These are phyloP conservation scores for Entomortierella chlamydospora DNA, from an alignment of 192 early-diverging fungal species.

Conservation along the genomic window DNA sequence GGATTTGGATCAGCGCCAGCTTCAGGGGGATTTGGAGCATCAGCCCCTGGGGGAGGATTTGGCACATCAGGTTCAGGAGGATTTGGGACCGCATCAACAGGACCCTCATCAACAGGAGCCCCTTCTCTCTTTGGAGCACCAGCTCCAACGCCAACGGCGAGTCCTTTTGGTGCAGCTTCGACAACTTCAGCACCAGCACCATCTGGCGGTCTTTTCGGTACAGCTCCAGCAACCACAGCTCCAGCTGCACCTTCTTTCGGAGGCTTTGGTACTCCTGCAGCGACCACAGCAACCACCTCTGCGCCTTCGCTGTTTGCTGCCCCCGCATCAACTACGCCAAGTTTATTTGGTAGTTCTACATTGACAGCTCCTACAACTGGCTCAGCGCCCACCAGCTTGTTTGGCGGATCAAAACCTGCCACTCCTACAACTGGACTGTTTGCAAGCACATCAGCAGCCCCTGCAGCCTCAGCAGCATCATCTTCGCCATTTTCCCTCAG, in stretches of 20 bases:
- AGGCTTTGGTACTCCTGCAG: conserved; percentile 15
- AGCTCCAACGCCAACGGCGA: conserved; percentile 1
- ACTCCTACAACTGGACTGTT: conserved; percentile 23
- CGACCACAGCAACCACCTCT: conserved; percentile 2
- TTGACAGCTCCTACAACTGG: conserved; percentile 5
- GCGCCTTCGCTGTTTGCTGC: conserved; percentile 14
- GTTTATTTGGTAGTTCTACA: conserved; percentile 8
- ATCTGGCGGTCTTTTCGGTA: not conserved
- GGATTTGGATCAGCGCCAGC: conserved; percentile 10
- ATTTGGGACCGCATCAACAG: conserved; percentile 20
- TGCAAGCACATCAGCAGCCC: conserved; percentile 17
- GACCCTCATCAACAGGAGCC: conserved; percentile 7
- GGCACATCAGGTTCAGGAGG: not conserved
- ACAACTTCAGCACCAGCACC: conserved; percentile 10
- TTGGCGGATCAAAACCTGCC: conserved; percentile 23
- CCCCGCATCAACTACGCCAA: conserved; percentile 4
- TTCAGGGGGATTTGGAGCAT: not conserved
- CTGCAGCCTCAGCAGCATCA: conserved; percentile 34
- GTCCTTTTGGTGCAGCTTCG: conserved; percentile 8
- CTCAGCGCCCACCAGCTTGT: not conserved
- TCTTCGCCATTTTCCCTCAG: conserved; percentile 39
- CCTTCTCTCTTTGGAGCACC: conserved; percentile 9
- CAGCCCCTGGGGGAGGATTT: too few species aligned
- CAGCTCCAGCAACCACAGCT: not conserved
- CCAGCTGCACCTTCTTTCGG: conserved; percentile 22